Percentiles rank a stretch among this genome's conserved stretches.
These are phyloP conservation scores for Colletotrichum cereale DNA, from an alignment of 2,329 filamentous ascomycete genomes.

Conservation along the genomic window DNA sequence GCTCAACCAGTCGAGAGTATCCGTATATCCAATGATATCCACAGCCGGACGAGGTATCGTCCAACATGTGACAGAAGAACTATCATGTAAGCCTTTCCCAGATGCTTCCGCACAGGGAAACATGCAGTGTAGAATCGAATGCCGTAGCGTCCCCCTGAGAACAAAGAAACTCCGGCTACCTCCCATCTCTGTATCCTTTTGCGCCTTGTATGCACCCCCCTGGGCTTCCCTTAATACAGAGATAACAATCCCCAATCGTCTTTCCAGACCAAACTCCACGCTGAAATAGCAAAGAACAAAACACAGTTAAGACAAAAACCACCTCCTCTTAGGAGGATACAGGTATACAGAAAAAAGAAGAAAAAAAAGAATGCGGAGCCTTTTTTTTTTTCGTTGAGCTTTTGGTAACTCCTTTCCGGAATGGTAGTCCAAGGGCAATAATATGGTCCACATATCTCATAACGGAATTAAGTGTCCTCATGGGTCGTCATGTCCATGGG, in stretches of 20 bases:
- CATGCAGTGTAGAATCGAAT: conserved; percentile 34
- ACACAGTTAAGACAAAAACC: conserved; percentile 26
- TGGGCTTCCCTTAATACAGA: conserved; percentile 6
- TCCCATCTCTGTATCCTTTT: conserved; percentile 19
- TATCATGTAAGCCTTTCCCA: neutral
- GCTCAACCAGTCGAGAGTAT: neutral
- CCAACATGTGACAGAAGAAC: conserved; percentile 29
- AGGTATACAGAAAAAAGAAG: neutral
- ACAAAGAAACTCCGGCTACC: conserved; percentile 39
- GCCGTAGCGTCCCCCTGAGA: neutral
- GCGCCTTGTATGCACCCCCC: conserved; percentile 33
- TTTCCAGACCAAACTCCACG: conserved; percentile 39
- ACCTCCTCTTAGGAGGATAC: conserved; percentile 16
- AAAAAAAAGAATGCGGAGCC: conserved; percentile 11
- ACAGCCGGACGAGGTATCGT: conserved; percentile 25
- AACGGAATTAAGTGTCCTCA: conserved; percentile 24
- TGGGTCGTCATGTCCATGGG: conserved; percentile 8
- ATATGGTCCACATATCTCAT: conserved; percentile 24
- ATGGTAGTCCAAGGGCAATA: conserved; percentile 19
- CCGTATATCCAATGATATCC: neutral
- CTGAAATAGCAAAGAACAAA: conserved; percentile 30
- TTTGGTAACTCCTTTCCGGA: conserved; percentile 8
- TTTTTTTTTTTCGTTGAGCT: conserved; percentile 20
- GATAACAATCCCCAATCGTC: neutral
- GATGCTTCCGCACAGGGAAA: conserved; percentile 29